A percentile compares a stretch with the other conserved stretches of the same genome.
phyloP scores from a whole-genome alignment of 768 basidiomycete genomes.

The Royoungia palumana region DNA sequence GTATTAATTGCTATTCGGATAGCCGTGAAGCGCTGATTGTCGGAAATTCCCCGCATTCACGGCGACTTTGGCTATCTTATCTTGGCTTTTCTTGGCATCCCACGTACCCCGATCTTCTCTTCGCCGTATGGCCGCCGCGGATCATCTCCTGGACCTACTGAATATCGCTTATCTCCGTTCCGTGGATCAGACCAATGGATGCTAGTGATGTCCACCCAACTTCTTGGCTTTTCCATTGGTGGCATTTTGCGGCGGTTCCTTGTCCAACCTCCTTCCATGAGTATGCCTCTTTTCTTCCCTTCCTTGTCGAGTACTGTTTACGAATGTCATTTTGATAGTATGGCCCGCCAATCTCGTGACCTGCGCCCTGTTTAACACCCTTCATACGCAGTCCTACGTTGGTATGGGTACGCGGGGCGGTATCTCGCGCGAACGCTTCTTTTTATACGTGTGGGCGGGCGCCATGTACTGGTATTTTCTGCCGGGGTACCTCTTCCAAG shows the following conservation, averaged over 20 bases:
- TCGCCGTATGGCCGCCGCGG: not conserved
- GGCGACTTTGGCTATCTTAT: too few relatives aligned
- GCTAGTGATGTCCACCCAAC: slow-evolving; percentile 67
- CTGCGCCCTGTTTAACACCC: slow-evolving; percentile 70
- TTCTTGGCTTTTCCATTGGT: slow-evolving; percentile 62
- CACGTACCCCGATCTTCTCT: not conserved
- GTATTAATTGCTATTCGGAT: slow-evolving; percentile 12
- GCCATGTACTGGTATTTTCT: slow-evolving; percentile 49
- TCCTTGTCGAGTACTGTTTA: not conserved
- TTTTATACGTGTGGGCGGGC: slow-evolving; percentile 39
- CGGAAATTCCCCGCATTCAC: too few relatives aligned
- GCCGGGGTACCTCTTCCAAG: slow-evolving; percentile 72
- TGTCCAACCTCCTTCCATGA: slow-evolving; percentile 64
- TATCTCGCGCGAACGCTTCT: slow-evolving; percentile 53
- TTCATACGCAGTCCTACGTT: slow-evolving; percentile 53
- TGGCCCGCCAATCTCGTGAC: slow-evolving; percentile 73
- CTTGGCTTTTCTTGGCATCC: not conserved
- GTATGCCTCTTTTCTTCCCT: slow-evolving; percentile 31
- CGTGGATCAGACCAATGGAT: slow-evolving; percentile 49
- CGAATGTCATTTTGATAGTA: slow-evolving; percentile 44
- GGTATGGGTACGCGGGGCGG: slow-evolving; percentile 45
- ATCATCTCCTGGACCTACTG: not conserved
- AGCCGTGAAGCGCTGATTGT: not conserved
- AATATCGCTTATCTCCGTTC: not conserved
- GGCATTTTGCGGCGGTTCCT: slow-evolving; percentile 60